A percentile compares a stretch with the other conserved stretches of the same genome.
These are phyloP conservation scores for Asterophora lycoperdoides DNA, from an alignment of 768 basidiomycete species.

Conservation along the genomic window DNA sequence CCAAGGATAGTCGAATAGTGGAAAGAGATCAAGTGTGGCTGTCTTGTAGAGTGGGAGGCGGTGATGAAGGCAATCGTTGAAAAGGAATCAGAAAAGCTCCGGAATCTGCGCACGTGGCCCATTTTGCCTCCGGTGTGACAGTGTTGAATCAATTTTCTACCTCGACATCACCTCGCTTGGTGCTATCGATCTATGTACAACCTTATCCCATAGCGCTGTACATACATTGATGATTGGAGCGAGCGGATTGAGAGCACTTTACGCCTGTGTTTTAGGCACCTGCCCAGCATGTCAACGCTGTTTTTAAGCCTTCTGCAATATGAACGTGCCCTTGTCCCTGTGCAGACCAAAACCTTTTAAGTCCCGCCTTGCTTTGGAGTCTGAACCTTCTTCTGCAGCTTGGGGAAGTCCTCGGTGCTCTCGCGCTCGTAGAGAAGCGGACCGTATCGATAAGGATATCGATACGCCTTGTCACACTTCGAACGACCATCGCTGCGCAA, in stretches of 20 bases:
- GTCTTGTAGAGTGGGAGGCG: conserved; percentile 2
- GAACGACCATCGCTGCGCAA: background rate
- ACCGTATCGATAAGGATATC: too few species aligned
- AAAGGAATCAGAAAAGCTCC: conserved; percentile 11
- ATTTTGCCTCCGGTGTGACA: conserved; percentile 27
- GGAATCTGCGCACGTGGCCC: conserved; percentile 27
- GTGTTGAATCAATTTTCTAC: background rate
- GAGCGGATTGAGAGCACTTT: background rate
- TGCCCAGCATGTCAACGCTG: background rate
- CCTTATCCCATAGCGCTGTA: background rate
- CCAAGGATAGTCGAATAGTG: background rate
- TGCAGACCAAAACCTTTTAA: background rate
- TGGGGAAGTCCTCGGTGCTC: too few species aligned
- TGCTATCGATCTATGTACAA: conserved; percentile 11
- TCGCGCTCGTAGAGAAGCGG: too few species aligned
- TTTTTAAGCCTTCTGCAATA: background rate
- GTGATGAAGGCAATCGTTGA: conserved; percentile 11
- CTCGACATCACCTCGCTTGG: conserved; percentile 3
- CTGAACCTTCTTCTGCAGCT: too few species aligned
- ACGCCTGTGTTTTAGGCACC: background rate
- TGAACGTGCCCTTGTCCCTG: conserved; percentile 10
- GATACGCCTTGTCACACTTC: background rate
- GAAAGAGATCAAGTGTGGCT: background rate
- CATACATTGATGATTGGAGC: too few species aligned
- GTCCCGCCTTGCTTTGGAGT: background rate